Base-by-base conservation (phyloP, 2,329 filamentous ascomycete species). In the Onygenales sp. region DNA sequence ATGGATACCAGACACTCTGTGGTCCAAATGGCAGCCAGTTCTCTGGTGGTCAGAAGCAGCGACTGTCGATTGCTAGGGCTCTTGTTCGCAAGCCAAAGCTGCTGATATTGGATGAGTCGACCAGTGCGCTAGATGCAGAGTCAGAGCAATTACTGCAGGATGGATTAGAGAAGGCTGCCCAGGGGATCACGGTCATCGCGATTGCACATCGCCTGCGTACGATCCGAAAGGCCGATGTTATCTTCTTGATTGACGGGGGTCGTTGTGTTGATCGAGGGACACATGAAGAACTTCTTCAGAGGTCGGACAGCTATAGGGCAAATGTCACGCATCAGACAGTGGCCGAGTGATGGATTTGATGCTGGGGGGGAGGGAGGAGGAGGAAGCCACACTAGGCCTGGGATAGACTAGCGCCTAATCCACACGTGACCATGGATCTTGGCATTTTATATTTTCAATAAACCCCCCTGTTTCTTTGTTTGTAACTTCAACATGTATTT, bases 71-170 rank as follows among this genome's bases (percentile, higher is more conserved):
- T 33, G 48, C 48, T 3, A 14, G 48, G 10, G 48, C 37, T 6
- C 36, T 50, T 11, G 8, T 50, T 37, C 33, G 27, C 14, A 31
- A 50, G 13, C 17, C 39, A 21, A 32, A 21, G 27, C 21, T 50
- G 5, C 39, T 50, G 4, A 40, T 50, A 10, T 14, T 50, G 7
- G 48, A 50, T n/a, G 48, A 50, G 51, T 57, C 44, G 13, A 39
- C 46, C 17, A 43, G 36, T 37, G 36, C 17, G 10, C 34, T 50
- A 13, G 48, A 50, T 9, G 14, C 17, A 8, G 39, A 33, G 21
- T 40, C 48, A 8, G 48, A 27, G n/a, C 10, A 33, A 4, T 6
- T n/a, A 4, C 39, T 50, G 39, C 39, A 42, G 11, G 11, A 17
- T 3, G 36, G 17, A 6, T 31, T 49, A 11, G 27, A 40, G 13